These are phyloP conservation scores for Harringtonia aguacate DNA, from an alignment of 2,329 filamentous ascomycete genomes.

Conservation along the genomic window DNA sequence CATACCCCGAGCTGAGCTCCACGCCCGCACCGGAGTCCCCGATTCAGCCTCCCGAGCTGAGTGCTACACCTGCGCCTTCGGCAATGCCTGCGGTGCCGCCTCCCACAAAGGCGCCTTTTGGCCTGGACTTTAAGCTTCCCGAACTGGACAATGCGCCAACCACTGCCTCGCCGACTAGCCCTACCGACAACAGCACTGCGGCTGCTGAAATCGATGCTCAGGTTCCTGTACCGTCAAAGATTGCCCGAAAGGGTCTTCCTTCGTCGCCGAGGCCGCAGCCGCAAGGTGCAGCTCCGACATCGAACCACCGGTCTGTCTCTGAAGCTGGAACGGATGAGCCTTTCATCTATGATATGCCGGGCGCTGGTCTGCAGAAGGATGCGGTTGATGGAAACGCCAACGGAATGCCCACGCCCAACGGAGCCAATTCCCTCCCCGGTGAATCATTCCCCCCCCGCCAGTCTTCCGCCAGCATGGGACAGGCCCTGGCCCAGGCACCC, in stretches of 20 bases:
- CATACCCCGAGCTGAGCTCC: slow-evolving; percentile 13
- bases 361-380: not conserved
- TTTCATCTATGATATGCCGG: slow-evolving; percentile 12
- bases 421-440: not conserved
- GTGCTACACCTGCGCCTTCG: not conserved
- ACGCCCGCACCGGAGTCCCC: no score
- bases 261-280: slow-evolving; percentile 6
- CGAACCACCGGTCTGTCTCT: slow-evolving; percentile 8
- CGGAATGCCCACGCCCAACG: not conserved
- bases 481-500: slow-evolving; percentile 1
- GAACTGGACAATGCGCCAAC: no score
- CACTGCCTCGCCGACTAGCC: not conserved
- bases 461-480: not conserved
- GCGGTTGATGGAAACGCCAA: not conserved
- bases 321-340: slow-evolving; percentile 10
- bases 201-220: slow-evolving; percentile 22
- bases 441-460: not conserved
- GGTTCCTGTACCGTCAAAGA: slow-evolving; percentile 22
- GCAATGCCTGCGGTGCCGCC: slow-evolving; percentile 7
- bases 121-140: slow-evolving; percentile 9
- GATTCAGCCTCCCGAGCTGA: no score
- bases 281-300: not conserved
- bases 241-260: slow-evolving; percentile 13
- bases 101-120: slow-evolving; percentile 4
- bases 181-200: slow-evolving; percentile 16